These are phyloP conservation scores for Vicia villosa DNA, from an alignment of 306 rosid genomes.

Conservation along the genomic window DNA sequence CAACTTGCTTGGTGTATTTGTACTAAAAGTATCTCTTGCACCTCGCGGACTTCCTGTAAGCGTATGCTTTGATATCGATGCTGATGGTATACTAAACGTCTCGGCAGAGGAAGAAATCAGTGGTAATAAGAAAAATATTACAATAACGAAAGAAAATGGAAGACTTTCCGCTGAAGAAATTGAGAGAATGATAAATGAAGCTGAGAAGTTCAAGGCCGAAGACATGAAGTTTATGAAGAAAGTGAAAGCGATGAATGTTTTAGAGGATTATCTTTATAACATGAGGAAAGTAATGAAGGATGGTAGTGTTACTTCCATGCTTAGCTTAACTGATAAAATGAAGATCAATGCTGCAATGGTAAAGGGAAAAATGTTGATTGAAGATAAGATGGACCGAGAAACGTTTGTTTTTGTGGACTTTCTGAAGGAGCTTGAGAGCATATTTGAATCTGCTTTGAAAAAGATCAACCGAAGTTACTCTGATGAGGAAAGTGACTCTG, in stretches of 20 bases:
- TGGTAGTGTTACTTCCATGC: background rate
- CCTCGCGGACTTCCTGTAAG: background rate
- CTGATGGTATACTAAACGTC: background rate
- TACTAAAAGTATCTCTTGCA: background rate
- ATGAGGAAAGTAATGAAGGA: background rate
- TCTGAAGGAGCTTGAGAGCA: background rate
- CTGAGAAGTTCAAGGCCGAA: background rate
- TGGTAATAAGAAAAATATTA: background rate
- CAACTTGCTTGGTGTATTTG: slow-evolving; percentile 3
- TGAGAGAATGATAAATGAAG: background rate
- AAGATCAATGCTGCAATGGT: background rate
- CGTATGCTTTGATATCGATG: background rate
- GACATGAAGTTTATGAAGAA: background rate
- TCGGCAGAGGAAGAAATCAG: background rate
- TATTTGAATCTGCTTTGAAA: background rate
- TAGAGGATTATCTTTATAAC: background rate
- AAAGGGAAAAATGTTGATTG: background rate
- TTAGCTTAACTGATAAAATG: background rate
- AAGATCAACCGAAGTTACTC: background rate
- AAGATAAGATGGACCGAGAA: background rate
- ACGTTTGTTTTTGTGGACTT: background rate
- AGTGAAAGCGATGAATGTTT: background rate
- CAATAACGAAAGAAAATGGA: background rate
- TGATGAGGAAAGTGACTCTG: slow-evolving; percentile 6
- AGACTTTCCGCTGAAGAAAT: background rate